Evolutionary conservation across 768 basidiomycete genomes (phyloP).

Genomic region (Lanmaoa rubissima): DNA sequence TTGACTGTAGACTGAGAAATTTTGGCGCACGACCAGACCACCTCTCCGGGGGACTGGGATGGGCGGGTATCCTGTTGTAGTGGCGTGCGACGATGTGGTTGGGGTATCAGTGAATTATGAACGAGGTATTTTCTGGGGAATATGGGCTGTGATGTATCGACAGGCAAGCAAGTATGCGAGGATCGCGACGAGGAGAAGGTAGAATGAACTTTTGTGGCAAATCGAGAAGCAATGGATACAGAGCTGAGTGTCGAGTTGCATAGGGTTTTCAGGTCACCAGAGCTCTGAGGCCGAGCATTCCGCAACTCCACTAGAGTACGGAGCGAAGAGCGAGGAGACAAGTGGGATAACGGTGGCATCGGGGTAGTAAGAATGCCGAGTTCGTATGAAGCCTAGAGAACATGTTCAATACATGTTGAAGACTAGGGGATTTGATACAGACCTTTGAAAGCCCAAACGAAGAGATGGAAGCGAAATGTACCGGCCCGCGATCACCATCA

Average conservation of each 20-base stretch:
- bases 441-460: constrained; percentile 19
- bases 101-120: constrained; percentile 10
- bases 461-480: constrained; percentile 6
- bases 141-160: constrained; percentile 7
- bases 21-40: constrained; percentile 33
- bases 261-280: constrained; percentile 19
- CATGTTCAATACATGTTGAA: not conserved
- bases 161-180: constrained; percentile 1
- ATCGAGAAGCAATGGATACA: constrained; percentile 19
- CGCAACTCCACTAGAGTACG: constrained; percentile 25
- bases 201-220: constrained; percentile 10
- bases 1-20: constrained; percentile 27
- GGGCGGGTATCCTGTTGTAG: constrained; percentile 3
- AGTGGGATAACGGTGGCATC: not conserved
- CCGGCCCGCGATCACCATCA: constrained; percentile 5
- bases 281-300: not conserved
- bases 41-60: constrained; percentile 8
- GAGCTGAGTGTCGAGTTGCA: constrained; percentile 21
- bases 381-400: constrained; percentile 21
- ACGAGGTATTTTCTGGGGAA: constrained; percentile 3
- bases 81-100: constrained; percentile 10
- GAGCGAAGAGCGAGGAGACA: constrained; percentile 23
- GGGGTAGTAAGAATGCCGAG: constrained; percentile 16
- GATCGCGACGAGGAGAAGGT: constrained; percentile 1
- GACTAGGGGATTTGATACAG: not conserved